Base-by-base conservation (phyloP, 1,284 basidiomycete species). In the Phaffia rhodozyma region DNA sequence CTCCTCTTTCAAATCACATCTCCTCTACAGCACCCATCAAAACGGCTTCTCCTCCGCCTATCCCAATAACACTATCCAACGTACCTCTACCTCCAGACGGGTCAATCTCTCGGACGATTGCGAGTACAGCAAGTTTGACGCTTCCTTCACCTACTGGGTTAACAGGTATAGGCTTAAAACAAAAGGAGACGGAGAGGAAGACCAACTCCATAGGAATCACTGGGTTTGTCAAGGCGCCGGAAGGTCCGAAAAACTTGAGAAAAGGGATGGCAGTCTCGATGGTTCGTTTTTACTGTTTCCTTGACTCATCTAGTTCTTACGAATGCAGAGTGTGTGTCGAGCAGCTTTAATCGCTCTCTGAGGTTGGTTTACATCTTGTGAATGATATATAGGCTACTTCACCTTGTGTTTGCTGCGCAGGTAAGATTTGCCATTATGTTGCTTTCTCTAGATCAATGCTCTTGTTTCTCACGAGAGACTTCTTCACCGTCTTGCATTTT, bases 391-490 rank as follows among this genome's bases (percentile, higher is more conserved):
- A 63, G 62, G 27, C 52, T 16, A 62, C 60, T 18, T 66, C 64
- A 3, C 55, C 60, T 6, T 66, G 64, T 38, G 51, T 66, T 27
- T 66, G 64, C 47, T 66, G 64, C 53, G 49, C 64, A 30, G 54
- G 54, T 55, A 7, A 29, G 54, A n/a, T 11, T n/a, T 16, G 48
- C 7, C 29, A 29, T 4, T 55, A 5, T 20, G 29, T 55, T n/a
- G n/a, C 18, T 55, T 2, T 53, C 9, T 25, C 2, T 30, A 7
- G 51, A n/a, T 18, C 6, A n/a, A 30, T 23, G 32, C 27, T 30
- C 54, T 27, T 20, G 29, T 30, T 34, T 21, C 7, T 34, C 1
- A 43, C 2, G 6, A 11, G 16, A 43, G 13, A 5, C 38, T 16
- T 7, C 13, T 16, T 43, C 13, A 16, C 13, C 5, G 16, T 43